phyloP scores from a whole-genome alignment of 2,329 filamentous ascomycete species.

The Cryphonectria naterciae region DNA sequence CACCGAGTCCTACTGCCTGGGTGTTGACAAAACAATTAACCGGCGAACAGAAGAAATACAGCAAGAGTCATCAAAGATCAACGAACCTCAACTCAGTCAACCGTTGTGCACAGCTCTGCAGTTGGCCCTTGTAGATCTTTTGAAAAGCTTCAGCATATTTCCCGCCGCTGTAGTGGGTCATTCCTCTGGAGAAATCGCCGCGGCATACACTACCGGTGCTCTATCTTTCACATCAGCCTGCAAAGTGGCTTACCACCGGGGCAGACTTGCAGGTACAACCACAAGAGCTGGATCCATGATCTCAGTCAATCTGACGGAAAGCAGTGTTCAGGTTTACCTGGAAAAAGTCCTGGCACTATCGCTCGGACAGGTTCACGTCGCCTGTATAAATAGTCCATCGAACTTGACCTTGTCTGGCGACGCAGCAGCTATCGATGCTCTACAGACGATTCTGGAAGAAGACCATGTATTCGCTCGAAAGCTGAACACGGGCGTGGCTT shows the following conservation, averaged over 20 bases:
- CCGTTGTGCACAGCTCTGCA: slow-evolving; percentile 32
- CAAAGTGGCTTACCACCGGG: slow-evolving; percentile 40
- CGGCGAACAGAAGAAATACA: too few relatives aligned
- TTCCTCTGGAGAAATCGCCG: slow-evolving; percentile 45
- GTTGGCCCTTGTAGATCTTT: slow-evolving; percentile 40
- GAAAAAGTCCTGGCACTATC: background rate
- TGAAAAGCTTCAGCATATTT: slow-evolving; percentile 33
- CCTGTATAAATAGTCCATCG: slow-evolving; percentile 45
- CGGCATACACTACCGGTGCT: slow-evolving; percentile 39
- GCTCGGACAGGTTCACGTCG: slow-evolving; percentile 40
- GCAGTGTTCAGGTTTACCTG: background rate
- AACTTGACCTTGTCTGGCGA: slow-evolving; percentile 39
- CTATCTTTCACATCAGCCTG: slow-evolving; percentile 37
- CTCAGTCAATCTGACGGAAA: slow-evolving; percentile 26
- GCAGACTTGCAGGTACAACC: too few relatives aligned
- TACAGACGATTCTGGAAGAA: slow-evolving; percentile 32
- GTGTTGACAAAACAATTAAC: too few relatives aligned
- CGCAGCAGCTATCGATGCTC: slow-evolving; percentile 32
- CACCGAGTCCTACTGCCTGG: too few relatives aligned
- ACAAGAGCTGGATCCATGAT: slow-evolving; percentile 33
- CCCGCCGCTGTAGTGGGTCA: slow-evolving; percentile 39
- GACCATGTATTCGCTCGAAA: slow-evolving; percentile 37
- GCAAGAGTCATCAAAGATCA: slow-evolving; percentile 3
- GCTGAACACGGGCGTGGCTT: slow-evolving; percentile 38
- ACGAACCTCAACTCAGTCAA: slow-evolving; percentile 14